Evolutionary conservation across 805 yeast species (phyloP), one percentile per base, ranked within the genome.

Genomic region (Debaryomyces castellii): DNA sequence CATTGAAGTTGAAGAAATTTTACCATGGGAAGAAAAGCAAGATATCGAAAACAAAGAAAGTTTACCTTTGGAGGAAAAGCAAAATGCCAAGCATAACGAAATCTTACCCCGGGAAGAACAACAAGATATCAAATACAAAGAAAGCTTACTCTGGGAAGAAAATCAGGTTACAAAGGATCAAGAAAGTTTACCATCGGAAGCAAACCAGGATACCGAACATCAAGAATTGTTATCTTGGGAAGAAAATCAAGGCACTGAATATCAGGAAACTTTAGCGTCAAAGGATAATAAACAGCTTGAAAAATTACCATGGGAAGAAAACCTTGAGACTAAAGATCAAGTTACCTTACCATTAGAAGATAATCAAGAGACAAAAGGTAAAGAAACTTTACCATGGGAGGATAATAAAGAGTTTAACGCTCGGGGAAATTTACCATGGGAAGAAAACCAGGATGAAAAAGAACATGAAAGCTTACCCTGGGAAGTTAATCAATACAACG

Each of bases 381-480:
- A 25, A 25, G 12, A 25, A 10, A 5, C 7, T 7, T 25, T 25
- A 25, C 28, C 28, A 10, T 11, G 24, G 24, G 24, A 22, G 24
- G 8, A 22, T 28, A 22, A 34, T 9, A 35, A 39, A 12, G 14
- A 12, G 3, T 7, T 5, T 28, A 28, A 3, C 16, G n/a, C n/a
- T 28, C 27, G 21, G 5, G 28, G 21, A 21, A 27, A 3, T 7
- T 9, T 21, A 16, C 43, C 42, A 2, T 28, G 40, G 39, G 47
- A 43, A 11, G n/a, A 34, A 5, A 35, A 43, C 4, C 36, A 39
- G 12, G 23, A 10, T 24, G 33, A 30, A 18, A 22, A 37, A 17
- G 36, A 30, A 22, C 16, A 30, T 9, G 20, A 30, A 14, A 17
- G 18, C 18, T 20, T 47, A 6, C 53, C 53, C 3, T 47, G 51